Base-by-base conservation (phyloP, 2,329 filamentous ascomycete species). In the Xylariaceae sp. region DNA sequence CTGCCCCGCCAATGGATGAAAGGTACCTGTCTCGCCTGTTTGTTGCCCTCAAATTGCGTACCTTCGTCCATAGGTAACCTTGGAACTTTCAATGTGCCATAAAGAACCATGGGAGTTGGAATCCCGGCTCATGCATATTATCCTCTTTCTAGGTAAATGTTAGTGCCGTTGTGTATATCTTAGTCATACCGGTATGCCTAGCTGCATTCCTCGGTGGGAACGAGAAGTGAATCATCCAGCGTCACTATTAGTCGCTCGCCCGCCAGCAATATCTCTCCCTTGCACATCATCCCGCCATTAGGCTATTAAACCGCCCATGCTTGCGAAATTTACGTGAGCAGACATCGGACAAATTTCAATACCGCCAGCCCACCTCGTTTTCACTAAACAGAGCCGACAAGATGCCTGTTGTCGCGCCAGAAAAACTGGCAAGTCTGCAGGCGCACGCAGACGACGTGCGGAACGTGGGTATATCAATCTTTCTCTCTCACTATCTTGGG, bases 401-500 rank as follows among this genome's bases (percentile, higher is more conserved):
- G 55, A 99, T 99, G 94, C 92, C 94, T 61, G 86, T 96, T 62
- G 90, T 99, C 63, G 87, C 84, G 60, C 85, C 92, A 60, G 89
- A 96, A 63, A 92, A 95, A 78, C 83, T 99, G 68, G 88, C 94
- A 63, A 83, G 85, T 72, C 84, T 99, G 64, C 94, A 99, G 78
- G 84, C 85, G 70, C 87, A 92, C 70, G 84, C 91, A 64, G 84
- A 92, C 61, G 88, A 92, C 72, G 87, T 99, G 69, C 84, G 94
- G 77, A 99, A 99, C 80, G 91, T 95, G 78, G 71, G 83, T 55
- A 44, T 48, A 51, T 55, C 61, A 65, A 49, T 47, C 51, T 56
- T 61, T 30, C 29, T 41, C 58, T 30, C 12, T 67, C 74, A 65
- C 6, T 13, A 12, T n/a, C 21, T 43, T 12, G 21, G 73, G n/a